Conservation (phyloP, 2,329 filamentous ascomycete genomes). For the Thelonectria rubi region DNA sequence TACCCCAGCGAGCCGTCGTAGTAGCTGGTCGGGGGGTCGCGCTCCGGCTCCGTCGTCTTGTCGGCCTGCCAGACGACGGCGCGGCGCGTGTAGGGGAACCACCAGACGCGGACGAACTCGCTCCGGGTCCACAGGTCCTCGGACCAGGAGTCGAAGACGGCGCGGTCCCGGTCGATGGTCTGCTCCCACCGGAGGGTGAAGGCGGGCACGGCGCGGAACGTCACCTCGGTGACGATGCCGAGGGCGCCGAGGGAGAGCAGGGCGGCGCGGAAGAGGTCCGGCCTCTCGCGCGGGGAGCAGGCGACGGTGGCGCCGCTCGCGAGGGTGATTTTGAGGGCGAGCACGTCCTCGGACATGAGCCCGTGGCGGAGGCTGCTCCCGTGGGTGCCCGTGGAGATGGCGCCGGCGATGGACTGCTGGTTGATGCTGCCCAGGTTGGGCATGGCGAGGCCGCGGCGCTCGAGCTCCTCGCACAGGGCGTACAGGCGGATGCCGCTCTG, state of each 20-base stretch:
- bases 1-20: conserved; percentile 86
- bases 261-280: conserved; percentile 86
- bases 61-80: conserved; percentile 92
- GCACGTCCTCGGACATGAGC: conserved; percentile 80
- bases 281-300: conserved; percentile 75
- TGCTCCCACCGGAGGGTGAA: conserved; percentile 91
- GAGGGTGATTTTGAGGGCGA: conserved; percentile 80
- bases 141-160: conserved; percentile 77
- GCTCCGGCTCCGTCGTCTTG: conserved; percentile 71
- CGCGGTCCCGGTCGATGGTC: conserved; percentile 74
- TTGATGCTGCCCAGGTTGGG: conserved; percentile 95
- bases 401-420: conserved; percentile 90
- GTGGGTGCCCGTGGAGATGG: conserved; percentile 92
- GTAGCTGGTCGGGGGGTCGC: conserved; percentile 72
- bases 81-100: conserved; percentile 91
- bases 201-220: conserved; percentile 79
- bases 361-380: conserved; percentile 87
- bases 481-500: conserved; percentile 89
- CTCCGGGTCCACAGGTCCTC: conserved; percentile 80
- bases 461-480: conserved; percentile 77
- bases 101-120: conserved; percentile 96
- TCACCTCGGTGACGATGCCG: conserved; percentile 90
- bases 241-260: conserved; percentile 88
- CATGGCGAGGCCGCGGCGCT: conserved; percentile 81
- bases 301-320: conserved; percentile 78